These are phyloP conservation scores for Beauveria australis DNA, from an alignment of 2,329 filamentous ascomycete species.

Conservation along the genomic window DNA sequence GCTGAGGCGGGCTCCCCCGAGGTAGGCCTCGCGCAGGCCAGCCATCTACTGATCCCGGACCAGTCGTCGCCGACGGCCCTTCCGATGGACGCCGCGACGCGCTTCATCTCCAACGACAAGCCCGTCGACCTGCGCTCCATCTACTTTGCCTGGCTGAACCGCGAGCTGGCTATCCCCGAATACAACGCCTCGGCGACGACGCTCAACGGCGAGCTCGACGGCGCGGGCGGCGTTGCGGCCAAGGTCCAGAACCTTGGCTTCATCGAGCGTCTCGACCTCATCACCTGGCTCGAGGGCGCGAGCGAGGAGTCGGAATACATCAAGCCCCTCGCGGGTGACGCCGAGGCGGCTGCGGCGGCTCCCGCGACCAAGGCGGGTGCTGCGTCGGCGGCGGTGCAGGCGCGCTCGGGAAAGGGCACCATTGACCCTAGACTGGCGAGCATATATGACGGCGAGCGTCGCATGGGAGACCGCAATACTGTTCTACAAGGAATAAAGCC, in stretches of 20 bases:
- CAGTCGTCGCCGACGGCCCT: constrained; percentile 47
- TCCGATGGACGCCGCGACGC: constrained; percentile 65
- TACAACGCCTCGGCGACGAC: constrained; percentile 79
- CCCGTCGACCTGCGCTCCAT: constrained; percentile 85
- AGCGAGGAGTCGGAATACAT: constrained; percentile 91
- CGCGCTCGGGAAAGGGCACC: constrained; percentile 53
- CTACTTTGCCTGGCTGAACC: constrained; percentile 93
- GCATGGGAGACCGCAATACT: constrained; percentile 87
- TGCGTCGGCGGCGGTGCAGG: constrained; percentile 32
- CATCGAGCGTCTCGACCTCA: constrained; percentile 82
- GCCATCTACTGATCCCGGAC: constrained; percentile 66
- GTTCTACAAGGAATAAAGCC: constrained; percentile 80
- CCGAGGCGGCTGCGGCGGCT: constrained; percentile 27
- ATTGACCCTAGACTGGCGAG: constrained; percentile 75
- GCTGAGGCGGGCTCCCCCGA: constrained; percentile 54
- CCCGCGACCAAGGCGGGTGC: constrained; percentile 28
- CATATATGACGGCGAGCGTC: constrained; percentile 86
- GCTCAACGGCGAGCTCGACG: constrained; percentile 69
- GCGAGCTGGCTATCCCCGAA: constrained; percentile 79
- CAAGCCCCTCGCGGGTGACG: constrained; percentile 66
- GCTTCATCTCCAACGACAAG: constrained; percentile 71
- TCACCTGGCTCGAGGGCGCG: constrained; percentile 87
- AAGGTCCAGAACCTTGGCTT: constrained; percentile 84
- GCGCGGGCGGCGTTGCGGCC: constrained; percentile 40
- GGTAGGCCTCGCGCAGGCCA: constrained; percentile 64